Evolutionary conservation across 306 rosid genomes (phyloP), one percentile per base, ranked within the genome.

Genomic region (Chamaecrista fasciculata): DNA sequence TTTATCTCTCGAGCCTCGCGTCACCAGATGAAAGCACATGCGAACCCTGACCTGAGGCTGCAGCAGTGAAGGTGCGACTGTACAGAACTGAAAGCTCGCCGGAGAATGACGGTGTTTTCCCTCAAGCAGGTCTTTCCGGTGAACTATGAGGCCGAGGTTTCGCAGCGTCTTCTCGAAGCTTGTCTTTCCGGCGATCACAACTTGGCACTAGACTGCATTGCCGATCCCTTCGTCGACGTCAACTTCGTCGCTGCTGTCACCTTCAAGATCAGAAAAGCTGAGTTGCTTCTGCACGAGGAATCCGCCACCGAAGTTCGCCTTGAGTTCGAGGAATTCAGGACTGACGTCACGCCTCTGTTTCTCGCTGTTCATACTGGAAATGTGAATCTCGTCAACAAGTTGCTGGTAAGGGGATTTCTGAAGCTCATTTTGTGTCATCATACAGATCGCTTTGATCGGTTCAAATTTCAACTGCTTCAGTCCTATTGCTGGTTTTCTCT

Each of bases 281-380:
- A 93, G 75, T 56, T 90, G 43, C 44, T 86, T 3, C 47, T 84
- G 3, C 39, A 51, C 24, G 82, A 80, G 6, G 97, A 93, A 76
- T 83, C 91, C 51, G 61, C 91, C 34, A 84, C 74, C 58, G 83
- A 82, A 28, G 91, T 90, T 43, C 81, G 85, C 28, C 57, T 93
- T 0, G 81, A 76, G 66, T 83, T 80, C 73, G 84, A 76, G 77
- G 98, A 93, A 81, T 83, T 86, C 78, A 85, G 79, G 66, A 75
- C 94, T 43, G 98, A 93, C 51, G 96, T 93, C 59, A 82, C 98
- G 40, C 86, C 98, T 19, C 86, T 93, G 34, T 88, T 93, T 73
- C 88, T 86, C 67, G 98, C 98, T 15, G 98, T 90, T 47, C 97
- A 93, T 20, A 23, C 83, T 8, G 97, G 91, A 47, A 85, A 82